phyloP scores from a whole-genome alignment of 176 grass and related monocot species.

The Musa schizocarpa region DNA sequence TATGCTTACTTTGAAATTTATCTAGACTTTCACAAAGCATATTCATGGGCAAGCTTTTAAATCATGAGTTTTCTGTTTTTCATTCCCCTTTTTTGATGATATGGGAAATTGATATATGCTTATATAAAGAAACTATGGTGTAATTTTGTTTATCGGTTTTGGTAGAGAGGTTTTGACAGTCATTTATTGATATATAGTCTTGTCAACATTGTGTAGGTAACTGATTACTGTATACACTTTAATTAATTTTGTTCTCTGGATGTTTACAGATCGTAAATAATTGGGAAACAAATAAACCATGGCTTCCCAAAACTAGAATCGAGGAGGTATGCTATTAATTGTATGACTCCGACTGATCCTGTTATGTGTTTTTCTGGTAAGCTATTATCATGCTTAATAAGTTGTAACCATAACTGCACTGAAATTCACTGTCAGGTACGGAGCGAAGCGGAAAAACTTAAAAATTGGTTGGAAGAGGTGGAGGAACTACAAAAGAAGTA shows the following conservation, averaged over 20 bases:
- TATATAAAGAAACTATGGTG: too few species aligned
- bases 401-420: neutral
- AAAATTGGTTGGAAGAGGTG: conserved; percentile 78
- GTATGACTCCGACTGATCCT: neutral
- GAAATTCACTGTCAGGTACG: conserved; percentile 34
- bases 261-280: conserved; percentile 68
- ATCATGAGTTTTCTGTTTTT: too few species aligned
- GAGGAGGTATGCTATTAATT: conserved; percentile 58
- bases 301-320: conserved; percentile 77
- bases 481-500: conserved; percentile 88
- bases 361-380: neutral
- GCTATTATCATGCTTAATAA: neutral
- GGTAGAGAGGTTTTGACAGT: neutral
- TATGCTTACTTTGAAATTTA: too few species aligned
- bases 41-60: too few species aligned
- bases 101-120: too few species aligned
- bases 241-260: neutral
- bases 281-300: conserved; percentile 87
- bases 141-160: too few species aligned
- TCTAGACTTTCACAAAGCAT: too few species aligned
- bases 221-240: neutral
- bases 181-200: neutral
- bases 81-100: too few species aligned
- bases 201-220: neutral
- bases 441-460: conserved; percentile 73